These are phyloP conservation scores for Malassezia japonica DNA, from an alignment of 1,284 basidiomycete species.

Conservation along the genomic window DNA sequence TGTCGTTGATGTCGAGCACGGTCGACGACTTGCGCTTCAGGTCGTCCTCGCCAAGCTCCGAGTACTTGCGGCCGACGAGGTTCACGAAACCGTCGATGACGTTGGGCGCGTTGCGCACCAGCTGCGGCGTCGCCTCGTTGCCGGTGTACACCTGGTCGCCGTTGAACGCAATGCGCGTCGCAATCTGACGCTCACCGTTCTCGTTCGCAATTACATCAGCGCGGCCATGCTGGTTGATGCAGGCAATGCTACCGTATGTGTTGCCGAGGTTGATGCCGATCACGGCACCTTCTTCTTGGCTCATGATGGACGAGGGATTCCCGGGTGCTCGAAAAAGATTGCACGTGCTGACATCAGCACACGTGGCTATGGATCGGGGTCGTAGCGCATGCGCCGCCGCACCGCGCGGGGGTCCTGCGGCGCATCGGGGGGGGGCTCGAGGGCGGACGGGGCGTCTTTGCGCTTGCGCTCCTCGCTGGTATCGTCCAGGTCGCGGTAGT, in stretches of 20 bases:
- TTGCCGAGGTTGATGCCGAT: conserved; percentile 96
- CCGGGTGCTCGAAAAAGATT: not conserved
- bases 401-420: conserved; percentile 13
- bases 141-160: conserved; percentile 67
- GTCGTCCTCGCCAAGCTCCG: conserved; percentile 60
- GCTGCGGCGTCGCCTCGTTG: conserved; percentile 85
- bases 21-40: conserved; percentile 73
- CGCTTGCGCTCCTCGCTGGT: conserved; percentile 12
- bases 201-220: conserved; percentile 71
- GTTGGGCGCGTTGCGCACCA: conserved; percentile 88
- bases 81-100: conserved; percentile 91
- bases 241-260: conserved; percentile 85
- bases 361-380: not conserved
- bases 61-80: conserved; percentile 80
- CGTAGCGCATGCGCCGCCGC: conserved; percentile 13
- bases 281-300: conserved; percentile 47
- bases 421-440: not conserved
- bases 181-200: conserved; percentile 95
- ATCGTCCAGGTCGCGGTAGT: conserved; percentile 13
- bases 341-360: not conserved
- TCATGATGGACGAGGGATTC: conserved; percentile 21
- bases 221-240: conserved; percentile 67
- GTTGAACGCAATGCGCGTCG: conserved; percentile 82
- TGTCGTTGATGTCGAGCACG: conserved; percentile 59
- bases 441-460: conserved; percentile 12